Percentiles rank a stretch among this genome's conserved stretches.
These are phyloP conservation scores for Pseudozyma flocculosa DNA, from an alignment of 1,284 basidiomycete species.

Conservation along the genomic window DNA sequence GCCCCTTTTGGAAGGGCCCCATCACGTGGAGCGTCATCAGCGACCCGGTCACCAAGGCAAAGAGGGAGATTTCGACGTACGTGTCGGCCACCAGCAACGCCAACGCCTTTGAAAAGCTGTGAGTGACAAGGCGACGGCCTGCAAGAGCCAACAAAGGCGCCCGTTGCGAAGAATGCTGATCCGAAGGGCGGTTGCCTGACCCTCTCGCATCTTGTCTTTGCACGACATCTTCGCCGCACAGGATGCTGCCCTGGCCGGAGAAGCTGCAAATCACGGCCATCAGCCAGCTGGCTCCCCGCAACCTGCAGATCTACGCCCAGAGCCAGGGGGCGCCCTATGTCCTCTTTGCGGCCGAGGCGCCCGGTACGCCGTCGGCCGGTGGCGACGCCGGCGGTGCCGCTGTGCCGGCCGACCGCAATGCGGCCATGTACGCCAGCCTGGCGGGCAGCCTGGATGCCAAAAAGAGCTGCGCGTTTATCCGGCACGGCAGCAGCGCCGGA, in stretches of 20 bases:
- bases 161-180: no score
- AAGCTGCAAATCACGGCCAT: constrained; percentile 38
- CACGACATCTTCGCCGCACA: no score
- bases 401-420: constrained; percentile 36
- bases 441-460: constrained; percentile 39
- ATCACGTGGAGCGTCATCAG: constrained; percentile 41
- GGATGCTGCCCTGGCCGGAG: constrained; percentile 30
- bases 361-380: neutral
- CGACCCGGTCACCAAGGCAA: constrained; percentile 21
- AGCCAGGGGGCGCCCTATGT: constrained; percentile 36
- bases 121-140: no score
- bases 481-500: constrained; percentile 27
- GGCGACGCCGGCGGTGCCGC: constrained; percentile 6
- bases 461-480: constrained; percentile 42
- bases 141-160: no score
- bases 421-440: constrained; percentile 40
- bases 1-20: constrained; percentile 44
- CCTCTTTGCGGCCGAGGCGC: constrained; percentile 23
- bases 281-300: constrained; percentile 27
- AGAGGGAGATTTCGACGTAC: constrained; percentile 37
- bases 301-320: constrained; percentile 34
- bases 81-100: constrained; percentile 36
- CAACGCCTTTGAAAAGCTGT: constrained; percentile 12
- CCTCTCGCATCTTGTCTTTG: no score
- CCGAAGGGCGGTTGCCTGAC: no score